A percentile compares a stretch with the other conserved stretches of the same genome.
Evolutionary conservation across 495 filamentous ascomycete species (phyloP).

Genomic region (Penicillium angulare): DNA sequence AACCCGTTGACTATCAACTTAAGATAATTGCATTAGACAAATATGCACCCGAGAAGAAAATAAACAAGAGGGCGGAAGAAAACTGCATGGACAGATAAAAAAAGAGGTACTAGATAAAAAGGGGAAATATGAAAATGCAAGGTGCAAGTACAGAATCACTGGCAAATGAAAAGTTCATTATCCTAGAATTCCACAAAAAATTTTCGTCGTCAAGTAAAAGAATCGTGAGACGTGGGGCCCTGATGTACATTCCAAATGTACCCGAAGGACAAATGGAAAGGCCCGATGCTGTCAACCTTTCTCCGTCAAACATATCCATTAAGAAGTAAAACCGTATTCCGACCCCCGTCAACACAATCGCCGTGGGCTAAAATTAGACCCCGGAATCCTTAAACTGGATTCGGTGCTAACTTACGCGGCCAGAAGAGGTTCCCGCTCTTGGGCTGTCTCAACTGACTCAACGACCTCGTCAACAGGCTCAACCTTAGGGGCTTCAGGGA

Average conservation of each 20-base stretch:
- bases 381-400: not conserved
- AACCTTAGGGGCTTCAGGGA: conserved; percentile 56
- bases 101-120: not conserved
- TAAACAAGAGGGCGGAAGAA: conserved; percentile 17
- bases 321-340: not conserved
- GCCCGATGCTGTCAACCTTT: not conserved
- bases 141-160: conserved; percentile 5
- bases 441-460: conserved; percentile 14
- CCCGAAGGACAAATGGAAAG: conserved; percentile 1
- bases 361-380: not conserved
- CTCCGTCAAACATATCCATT: not conserved
- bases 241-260: conserved; percentile 14
- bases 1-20: too few relatives aligned
- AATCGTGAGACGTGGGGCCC: conserved; percentile 3
- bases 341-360: not conserved
- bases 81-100: conserved; percentile 11
- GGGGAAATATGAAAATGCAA: conserved; percentile 6
- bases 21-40: conserved; percentile 25
- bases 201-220: conserved; percentile 17
- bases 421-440: conserved; percentile 37
- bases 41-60: conserved; percentile 29
- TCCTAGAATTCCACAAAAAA: conserved; percentile 16
- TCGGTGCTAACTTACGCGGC: conserved; percentile 24
- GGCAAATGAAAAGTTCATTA: conserved; percentile 17
- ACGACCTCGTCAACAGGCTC: conserved; percentile 40